Base-by-base conservation (phyloP, 139 green algal genomes). In the Chlamydomonas schloesseri region DNA sequence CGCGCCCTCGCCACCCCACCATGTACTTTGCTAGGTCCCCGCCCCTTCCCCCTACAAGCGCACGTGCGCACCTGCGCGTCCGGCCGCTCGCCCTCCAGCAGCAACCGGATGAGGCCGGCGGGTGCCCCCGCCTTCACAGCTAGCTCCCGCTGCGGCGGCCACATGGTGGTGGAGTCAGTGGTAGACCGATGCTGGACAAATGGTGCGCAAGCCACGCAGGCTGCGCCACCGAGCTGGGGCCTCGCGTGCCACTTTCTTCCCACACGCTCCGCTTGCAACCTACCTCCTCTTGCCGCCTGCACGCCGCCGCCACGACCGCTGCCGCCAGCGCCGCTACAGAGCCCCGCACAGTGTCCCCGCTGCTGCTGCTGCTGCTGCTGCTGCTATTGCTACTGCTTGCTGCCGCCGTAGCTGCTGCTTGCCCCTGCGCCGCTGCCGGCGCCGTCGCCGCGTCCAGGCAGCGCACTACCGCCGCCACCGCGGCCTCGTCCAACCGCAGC, bases 261-360 rank as follows among this genome's bases (percentile, higher is more conserved):
- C 50, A 14, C 50, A 14, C 14, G 14, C 11, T 57, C 50, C 11
- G 50, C 50, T 14, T 47, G 36, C n/a, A 20, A 20, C 78, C 8
- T 65, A 84, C 78, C 78, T 82, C 71, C 70, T 88, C 47, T 31
- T 67, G 47, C 4, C 64, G 33, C 33, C 71, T 36, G 75, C 84
- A 89, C 42, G 68, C 76, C 29, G 73, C 71, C 8, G 84, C 84
- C 21, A 89, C 34, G 70, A 89, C 75, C 26, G 68, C 47, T 1
- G 84, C 84, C 3, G 76, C 75, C 65, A 85, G 33, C 11, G 79
- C 65, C 47, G 79, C 46, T 14, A 84, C 36, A 2, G 57, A 33
- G 42, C 24, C 74, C 68, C 65, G 14, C 14, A 29, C 65, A 8
- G n/a, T 46, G 65, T 14, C n/a, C 5, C 3, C 14, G 6, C n/a